A percentile compares a stretch with the other conserved stretches of the same genome.
Evolutionary conservation across 257 asterid genomes (phyloP).

Genomic region (Przewalskia tangutica): DNA sequence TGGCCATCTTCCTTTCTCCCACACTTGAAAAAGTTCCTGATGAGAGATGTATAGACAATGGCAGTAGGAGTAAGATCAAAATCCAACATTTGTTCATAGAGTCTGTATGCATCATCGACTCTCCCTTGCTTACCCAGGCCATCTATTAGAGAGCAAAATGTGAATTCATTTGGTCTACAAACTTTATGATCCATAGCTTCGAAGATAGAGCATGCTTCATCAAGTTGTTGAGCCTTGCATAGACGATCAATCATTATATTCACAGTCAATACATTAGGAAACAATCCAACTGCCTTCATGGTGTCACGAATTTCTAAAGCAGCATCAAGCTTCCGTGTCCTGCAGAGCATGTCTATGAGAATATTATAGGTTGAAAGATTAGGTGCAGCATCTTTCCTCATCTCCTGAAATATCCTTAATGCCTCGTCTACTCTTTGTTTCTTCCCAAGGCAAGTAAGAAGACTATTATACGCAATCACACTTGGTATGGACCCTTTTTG

Average conservation of each 20-base stretch:
- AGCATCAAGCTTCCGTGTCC: conserved; percentile 46
- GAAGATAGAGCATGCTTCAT: conserved; percentile 66
- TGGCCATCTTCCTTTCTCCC: conserved; percentile 90
- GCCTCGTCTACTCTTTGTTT: conserved; percentile 73
- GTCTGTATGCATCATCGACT: conserved; percentile 71
- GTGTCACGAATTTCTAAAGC: conserved; percentile 58
- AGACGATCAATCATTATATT: conserved; percentile 89
- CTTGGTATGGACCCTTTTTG: conserved; percentile 78
- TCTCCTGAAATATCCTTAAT: conserved; percentile 47
- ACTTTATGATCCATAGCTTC: conserved; percentile 56
- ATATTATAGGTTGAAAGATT: conserved; percentile 74
- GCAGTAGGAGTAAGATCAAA: conserved; percentile 46
- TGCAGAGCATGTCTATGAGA: conserved; percentile 80
- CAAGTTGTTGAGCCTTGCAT: conserved; percentile 80
- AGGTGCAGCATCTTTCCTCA: conserved; percentile 88
- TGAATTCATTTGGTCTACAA: conserved; percentile 54
- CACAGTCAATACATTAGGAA: conserved; percentile 61
- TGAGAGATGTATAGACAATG: conserved; percentile 75
- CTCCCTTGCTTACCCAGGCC: conserved; percentile 91
- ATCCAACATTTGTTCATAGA: conserved; percentile 86
- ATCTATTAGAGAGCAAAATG: conserved; percentile 82
- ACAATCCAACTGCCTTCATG: conserved; percentile 60
- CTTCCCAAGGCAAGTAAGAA: conserved; percentile 81
- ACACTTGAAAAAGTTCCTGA: conserved; percentile 64
- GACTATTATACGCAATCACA: conserved; percentile 76